A percentile compares a stretch with the other conserved stretches of the same genome.
These are phyloP conservation scores for Colletotrichum phormii DNA, from an alignment of 2,329 filamentous ascomycete genomes.

Conservation along the genomic window DNA sequence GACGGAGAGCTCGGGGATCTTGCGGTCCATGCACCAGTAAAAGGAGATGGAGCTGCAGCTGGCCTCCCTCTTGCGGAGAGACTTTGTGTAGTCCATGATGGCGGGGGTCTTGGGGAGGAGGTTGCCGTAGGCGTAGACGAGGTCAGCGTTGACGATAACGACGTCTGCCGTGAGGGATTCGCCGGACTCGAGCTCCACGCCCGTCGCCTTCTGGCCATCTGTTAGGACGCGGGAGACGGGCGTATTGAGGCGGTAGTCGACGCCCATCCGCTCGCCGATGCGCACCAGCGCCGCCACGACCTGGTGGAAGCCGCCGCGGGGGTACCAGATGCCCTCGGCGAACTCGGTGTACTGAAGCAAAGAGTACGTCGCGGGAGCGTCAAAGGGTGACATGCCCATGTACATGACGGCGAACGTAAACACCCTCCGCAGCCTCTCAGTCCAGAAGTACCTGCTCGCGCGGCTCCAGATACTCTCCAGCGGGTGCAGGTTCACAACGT, in stretches of 20 bases:
- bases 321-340: constrained; percentile 82
- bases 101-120: constrained; percentile 65
- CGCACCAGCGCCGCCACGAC: constrained; percentile 72
- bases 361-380: constrained; percentile 80
- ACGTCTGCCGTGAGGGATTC: constrained; percentile 72
- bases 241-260: constrained; percentile 70
- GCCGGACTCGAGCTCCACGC: constrained; percentile 69
- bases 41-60: constrained; percentile 82
- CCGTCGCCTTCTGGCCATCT: constrained; percentile 65
- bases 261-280: constrained; percentile 72
- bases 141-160: constrained; percentile 78
- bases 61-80: constrained; percentile 60
- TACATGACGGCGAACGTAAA: constrained; percentile 88
- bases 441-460: constrained; percentile 75
- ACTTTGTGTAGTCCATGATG: constrained; percentile 47
- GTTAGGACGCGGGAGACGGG: constrained; percentile 68
- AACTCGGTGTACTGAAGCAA: constrained; percentile 81
- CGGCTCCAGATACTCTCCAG: constrained; percentile 78
- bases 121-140: constrained; percentile 80
- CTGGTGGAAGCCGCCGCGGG: constrained; percentile 76
- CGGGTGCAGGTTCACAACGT: constrained; percentile 73
- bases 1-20: constrained; percentile 71
- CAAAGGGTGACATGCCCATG: constrained; percentile 84
- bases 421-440: constrained; percentile 74
- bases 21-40: constrained; percentile 76